These are phyloP conservation scores for Chaetomium sp. DNA, from an alignment of 2,329 filamentous ascomycete genomes.

Conservation along the genomic window DNA sequence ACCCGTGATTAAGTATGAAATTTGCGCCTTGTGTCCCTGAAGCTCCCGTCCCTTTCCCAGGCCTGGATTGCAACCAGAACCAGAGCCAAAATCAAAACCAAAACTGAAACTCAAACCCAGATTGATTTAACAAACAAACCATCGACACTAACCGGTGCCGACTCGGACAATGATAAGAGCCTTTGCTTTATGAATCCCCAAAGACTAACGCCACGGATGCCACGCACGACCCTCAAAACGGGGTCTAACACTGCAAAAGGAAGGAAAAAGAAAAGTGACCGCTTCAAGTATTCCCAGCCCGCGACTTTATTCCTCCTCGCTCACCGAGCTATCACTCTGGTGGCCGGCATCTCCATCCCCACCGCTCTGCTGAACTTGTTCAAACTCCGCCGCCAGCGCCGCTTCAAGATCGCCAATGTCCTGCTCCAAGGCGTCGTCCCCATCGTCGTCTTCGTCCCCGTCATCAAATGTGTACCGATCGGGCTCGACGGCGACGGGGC, in stretches of 20 bases:
- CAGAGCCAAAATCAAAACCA: not conserved
- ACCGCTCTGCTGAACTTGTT: constrained; percentile 15
- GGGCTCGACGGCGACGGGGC: constrained; percentile 23
- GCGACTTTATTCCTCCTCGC: constrained; percentile 51
- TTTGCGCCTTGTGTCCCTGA: too few relatives aligned
- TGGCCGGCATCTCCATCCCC: constrained; percentile 23
- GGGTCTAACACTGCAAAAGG: not conserved
- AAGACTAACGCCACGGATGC: not conserved
- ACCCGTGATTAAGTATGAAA: too few relatives aligned
- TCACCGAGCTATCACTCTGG: constrained; percentile 62
- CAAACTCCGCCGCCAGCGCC: constrained; percentile 50
- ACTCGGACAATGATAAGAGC: not conserved
- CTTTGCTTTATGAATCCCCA: not conserved
- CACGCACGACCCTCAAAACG: not conserved
- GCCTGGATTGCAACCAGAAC: too few relatives aligned
- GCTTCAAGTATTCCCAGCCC: not conserved
- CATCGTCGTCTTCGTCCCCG: constrained; percentile 21
- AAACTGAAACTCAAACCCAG: not conserved
- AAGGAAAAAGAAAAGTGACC: not conserved
- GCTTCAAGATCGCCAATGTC: constrained; percentile 36
- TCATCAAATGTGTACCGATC: constrained; percentile 27
- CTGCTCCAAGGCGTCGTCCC: constrained; percentile 33
- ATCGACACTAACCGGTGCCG: not conserved
- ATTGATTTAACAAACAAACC: not conserved
- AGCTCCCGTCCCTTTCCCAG: too few relatives aligned